Evolutionary conservation across 2,329 filamentous ascomycete genomes (phyloP).

Genomic region (Fusarium udum): DNA sequence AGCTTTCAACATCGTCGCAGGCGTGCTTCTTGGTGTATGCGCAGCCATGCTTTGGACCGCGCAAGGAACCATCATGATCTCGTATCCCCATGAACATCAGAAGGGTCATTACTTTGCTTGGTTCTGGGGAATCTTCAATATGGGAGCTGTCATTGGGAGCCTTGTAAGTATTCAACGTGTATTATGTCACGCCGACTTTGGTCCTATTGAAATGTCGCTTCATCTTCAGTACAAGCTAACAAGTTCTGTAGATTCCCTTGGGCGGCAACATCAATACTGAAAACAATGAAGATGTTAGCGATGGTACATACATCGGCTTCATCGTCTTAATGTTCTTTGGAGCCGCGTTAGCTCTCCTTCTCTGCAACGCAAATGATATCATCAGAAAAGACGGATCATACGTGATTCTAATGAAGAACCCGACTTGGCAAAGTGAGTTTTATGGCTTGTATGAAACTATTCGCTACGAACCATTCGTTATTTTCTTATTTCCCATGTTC

Average conservation of each 20-base stretch:
- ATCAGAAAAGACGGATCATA: constrained; percentile 79
- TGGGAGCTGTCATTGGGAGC: constrained; percentile 87
- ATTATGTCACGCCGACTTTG: too few relatives aligned
- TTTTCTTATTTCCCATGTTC: constrained; percentile 83
- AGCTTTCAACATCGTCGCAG: constrained; percentile 68
- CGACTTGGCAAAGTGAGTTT: constrained; percentile 84
- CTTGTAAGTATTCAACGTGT: constrained; percentile 50
- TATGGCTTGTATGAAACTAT: constrained; percentile 79
- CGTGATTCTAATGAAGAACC: constrained; percentile 90
- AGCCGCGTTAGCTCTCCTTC: constrained; percentile 72
- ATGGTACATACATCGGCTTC: constrained; percentile 88
- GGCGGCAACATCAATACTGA: constrained; percentile 31
- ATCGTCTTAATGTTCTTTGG: constrained; percentile 81
- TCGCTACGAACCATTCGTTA: constrained; percentile 71
- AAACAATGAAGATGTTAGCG: constrained; percentile 58
- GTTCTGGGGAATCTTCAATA: constrained; percentile 96
- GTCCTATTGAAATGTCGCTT: too few relatives aligned
- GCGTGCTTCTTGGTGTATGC: constrained; percentile 78
- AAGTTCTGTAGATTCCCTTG: constrained; percentile 55
- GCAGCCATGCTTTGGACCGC: constrained; percentile 84
- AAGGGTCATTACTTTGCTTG: constrained; percentile 90
- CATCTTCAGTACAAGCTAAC: not conserved
- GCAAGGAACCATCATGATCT: constrained; percentile 88
- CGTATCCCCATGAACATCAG: constrained; percentile 80
- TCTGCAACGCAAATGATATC: constrained; percentile 77